phyloP scores from a whole-genome alignment of 2,329 filamentous ascomycete species.

The Byssoonygena ceratinophila region DNA sequence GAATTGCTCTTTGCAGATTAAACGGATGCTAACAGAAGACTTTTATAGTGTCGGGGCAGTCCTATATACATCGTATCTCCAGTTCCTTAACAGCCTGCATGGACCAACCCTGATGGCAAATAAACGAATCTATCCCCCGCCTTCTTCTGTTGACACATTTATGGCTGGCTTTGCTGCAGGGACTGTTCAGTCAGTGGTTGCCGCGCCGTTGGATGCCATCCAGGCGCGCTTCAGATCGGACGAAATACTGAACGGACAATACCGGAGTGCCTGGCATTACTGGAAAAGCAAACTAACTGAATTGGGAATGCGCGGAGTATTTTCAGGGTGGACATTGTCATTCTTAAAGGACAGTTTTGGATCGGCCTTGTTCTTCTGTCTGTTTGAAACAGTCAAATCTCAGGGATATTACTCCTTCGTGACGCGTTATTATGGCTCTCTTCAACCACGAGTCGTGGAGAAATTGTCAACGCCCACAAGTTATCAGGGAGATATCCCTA shows the following conservation, averaged over 20 bases:
- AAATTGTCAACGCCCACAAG: slow-evolving; percentile 22
- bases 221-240: slow-evolving; percentile 51
- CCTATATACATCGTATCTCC: slow-evolving; percentile 54
- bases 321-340: slow-evolving; percentile 52
- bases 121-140: slow-evolving; percentile 52
- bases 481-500: slow-evolving; percentile 27
- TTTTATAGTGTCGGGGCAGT: slow-evolving; percentile 46
- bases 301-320: slow-evolving; percentile 51
- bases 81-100: slow-evolving; percentile 48
- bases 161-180: slow-evolving; percentile 51
- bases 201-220: slow-evolving; percentile 53
- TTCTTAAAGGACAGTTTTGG: slow-evolving; percentile 52
- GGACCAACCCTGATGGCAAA: slow-evolving; percentile 46
- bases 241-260: slow-evolving; percentile 49
- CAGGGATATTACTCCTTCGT: slow-evolving; percentile 54
- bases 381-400: slow-evolving; percentile 54
- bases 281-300: slow-evolving; percentile 46
- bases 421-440: slow-evolving; percentile 46
- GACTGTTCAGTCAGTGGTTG: slow-evolving; percentile 49
- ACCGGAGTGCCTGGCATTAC: slow-evolving; percentile 56
- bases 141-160: slow-evolving; percentile 45
- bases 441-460: slow-evolving; percentile 24
- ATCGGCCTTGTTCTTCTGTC: slow-evolving; percentile 51
- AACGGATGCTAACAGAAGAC: neutral
- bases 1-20: neutral